Evolutionary conservation across 495 filamentous ascomycete species (phyloP).

Genomic region (Penicillium riverlandense): DNA sequence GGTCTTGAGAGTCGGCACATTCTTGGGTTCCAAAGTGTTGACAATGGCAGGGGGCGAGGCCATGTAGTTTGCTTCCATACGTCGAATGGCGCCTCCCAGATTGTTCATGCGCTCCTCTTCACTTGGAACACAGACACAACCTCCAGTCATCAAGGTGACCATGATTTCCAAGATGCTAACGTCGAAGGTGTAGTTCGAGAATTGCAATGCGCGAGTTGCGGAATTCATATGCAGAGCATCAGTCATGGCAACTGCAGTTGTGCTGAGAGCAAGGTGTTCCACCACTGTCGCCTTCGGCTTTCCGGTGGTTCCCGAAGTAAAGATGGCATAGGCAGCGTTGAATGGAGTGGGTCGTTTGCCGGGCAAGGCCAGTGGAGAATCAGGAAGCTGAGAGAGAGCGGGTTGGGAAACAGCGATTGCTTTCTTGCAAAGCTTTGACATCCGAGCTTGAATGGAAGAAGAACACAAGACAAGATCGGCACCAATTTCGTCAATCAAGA

Average conservation of each 20-base stretch:
- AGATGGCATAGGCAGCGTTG: constrained; percentile 42
- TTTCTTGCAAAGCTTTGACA: constrained; percentile 22
- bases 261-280: constrained; percentile 33
- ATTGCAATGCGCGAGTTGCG: constrained; percentile 55
- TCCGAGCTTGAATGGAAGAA: constrained; percentile 19
- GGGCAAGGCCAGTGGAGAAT: constrained; percentile 9
- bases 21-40: constrained; percentile 37
- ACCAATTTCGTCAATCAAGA: constrained; percentile 44
- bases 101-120: constrained; percentile 46
- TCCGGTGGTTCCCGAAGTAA: constrained; percentile 46
- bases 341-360: constrained; percentile 6
- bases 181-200: constrained; percentile 65
- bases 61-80: constrained; percentile 34
- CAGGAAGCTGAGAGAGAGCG: constrained; percentile 22
- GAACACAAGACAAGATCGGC: constrained; percentile 35
- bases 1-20: constrained; percentile 39
- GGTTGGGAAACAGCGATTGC: constrained; percentile 22
- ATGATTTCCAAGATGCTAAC: constrained; percentile 60
- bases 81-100: constrained; percentile 34
- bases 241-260: constrained; percentile 23
- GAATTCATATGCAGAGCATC: constrained; percentile 38
- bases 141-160: constrained; percentile 55
- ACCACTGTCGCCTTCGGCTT: constrained; percentile 43
- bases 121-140: constrained; percentile 59
- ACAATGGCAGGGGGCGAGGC: constrained; percentile 39